These are phyloP conservation scores for Triadica sebifera DNA, from an alignment of 345 rosid genomes.

Conservation along the genomic window DNA sequence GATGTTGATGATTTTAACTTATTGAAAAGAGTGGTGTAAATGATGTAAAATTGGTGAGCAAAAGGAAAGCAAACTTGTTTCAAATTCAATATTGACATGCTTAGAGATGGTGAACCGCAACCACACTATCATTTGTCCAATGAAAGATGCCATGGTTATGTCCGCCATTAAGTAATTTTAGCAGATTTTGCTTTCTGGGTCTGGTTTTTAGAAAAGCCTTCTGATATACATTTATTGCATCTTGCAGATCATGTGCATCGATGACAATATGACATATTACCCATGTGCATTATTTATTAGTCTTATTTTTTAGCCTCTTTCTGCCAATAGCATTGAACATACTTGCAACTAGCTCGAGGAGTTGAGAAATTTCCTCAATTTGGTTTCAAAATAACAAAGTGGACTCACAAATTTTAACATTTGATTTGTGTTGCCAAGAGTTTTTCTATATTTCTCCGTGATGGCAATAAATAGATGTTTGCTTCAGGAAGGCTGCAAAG, in stretches of 20 bases:
- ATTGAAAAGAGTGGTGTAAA: neutral
- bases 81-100: neutral
- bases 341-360: neutral
- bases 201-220: constrained; percentile 15
- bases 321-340: neutral
- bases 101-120: constrained; percentile 10
- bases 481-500: no score
- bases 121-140: constrained; percentile 6
- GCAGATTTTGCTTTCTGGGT: constrained; percentile 9
- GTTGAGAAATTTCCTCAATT: constrained; percentile 6
- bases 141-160: constrained; percentile 14
- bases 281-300: constrained; percentile 47
- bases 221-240: constrained; percentile 30
- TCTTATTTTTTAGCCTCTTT: constrained; percentile 15
- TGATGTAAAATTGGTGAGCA: neutral
- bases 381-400: neutral
- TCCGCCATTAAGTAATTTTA: constrained; percentile 17
- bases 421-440: neutral
- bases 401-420: neutral
- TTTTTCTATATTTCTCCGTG: neutral
- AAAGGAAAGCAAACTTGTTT: neutral
- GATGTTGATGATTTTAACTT: neutral
- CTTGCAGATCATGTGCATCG: constrained; percentile 19
- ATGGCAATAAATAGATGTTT: neutral
- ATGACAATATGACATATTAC: constrained; percentile 19